Evolutionary conservation across 2,329 filamentous ascomycete species (phyloP).

Genomic region (Aspergillus sp.): DNA sequence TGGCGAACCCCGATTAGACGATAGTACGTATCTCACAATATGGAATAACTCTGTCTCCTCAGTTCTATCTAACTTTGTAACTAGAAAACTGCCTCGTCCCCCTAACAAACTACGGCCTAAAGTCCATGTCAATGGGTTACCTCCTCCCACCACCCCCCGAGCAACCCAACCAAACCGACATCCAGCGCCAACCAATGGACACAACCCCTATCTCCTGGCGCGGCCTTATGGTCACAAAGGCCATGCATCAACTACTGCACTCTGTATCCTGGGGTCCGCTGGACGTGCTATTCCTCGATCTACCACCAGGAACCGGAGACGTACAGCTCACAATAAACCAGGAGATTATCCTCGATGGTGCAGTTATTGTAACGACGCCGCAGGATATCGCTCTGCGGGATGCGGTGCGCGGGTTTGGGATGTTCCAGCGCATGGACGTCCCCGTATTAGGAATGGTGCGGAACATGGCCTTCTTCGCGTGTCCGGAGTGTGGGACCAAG

Average conservation of each 20-base stretch:
- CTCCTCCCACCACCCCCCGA: slow-evolving; percentile 18
- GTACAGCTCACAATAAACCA: slow-evolving; percentile 97
- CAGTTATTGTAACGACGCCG: slow-evolving; percentile 84
- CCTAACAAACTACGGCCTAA: slow-evolving; percentile 89
- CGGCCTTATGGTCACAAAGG: slow-evolving; percentile 96
- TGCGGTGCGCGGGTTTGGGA: slow-evolving; percentile 84
- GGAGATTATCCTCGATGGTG: slow-evolving; percentile 83
- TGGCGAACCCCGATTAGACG: slow-evolving; percentile 73
- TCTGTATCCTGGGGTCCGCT: slow-evolving; percentile 91
- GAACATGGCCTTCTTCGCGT: slow-evolving; percentile 86
- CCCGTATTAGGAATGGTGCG: slow-evolving; percentile 81
- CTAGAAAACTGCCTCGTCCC: slow-evolving; percentile 66
- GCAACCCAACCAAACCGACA: slow-evolving; percentile 20
- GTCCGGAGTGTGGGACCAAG: slow-evolving; percentile 72
- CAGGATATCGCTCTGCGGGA: slow-evolving; percentile 92
- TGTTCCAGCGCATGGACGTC: slow-evolving; percentile 84
- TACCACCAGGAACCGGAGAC: slow-evolving; percentile 93
- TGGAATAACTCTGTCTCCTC: not conserved
- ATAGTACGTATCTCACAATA: slow-evolving; percentile 56
- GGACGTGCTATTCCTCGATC: slow-evolving; percentile 83
- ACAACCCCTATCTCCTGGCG: slow-evolving; percentile 86
- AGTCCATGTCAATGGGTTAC: slow-evolving; percentile 94
- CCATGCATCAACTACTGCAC: slow-evolving; percentile 89
- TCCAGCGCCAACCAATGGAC: slow-evolving; percentile 40
- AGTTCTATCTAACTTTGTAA: not conserved